Evolutionary conservation across 768 basidiomycete species (phyloP).

Genomic region (Podaxis sp.): DNA sequence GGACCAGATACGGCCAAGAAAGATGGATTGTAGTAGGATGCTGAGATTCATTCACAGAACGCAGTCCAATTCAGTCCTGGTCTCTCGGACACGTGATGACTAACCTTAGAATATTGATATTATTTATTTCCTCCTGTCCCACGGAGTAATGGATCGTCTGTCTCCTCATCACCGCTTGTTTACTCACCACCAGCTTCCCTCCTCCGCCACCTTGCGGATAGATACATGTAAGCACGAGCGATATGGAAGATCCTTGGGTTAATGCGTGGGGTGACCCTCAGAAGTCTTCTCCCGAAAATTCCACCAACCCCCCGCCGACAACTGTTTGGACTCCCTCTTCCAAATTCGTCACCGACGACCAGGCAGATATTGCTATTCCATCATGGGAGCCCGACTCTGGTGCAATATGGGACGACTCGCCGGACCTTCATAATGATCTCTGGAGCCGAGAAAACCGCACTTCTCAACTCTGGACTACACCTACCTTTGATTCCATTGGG

Average conservation of each 20-base stretch:
- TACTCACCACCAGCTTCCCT: not conserved
- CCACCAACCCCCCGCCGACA: slow-evolving; percentile 5
- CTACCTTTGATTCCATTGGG: slow-evolving; percentile 11
- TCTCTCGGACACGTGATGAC: slow-evolving; percentile 14
- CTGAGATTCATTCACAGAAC: not conserved
- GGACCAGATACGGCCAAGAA: slow-evolving; percentile 1
- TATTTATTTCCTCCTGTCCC: slow-evolving; percentile 13
- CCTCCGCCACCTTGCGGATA: not conserved
- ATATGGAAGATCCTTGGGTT: slow-evolving; percentile 78
- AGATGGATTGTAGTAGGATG: not conserved
- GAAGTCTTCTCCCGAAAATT: slow-evolving; percentile 23
- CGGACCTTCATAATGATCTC: slow-evolving; percentile 10
- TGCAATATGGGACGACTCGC: slow-evolving; percentile 13
- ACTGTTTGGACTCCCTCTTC: slow-evolving; percentile 24
- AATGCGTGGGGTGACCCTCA: slow-evolving; percentile 64
- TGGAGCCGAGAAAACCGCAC: slow-evolving; percentile 12
- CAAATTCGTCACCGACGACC: slow-evolving; percentile 12
- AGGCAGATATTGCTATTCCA: slow-evolving; percentile 8
- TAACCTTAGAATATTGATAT: slow-evolving; percentile 16
- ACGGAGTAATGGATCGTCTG: not conserved
- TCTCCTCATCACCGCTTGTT: not conserved
- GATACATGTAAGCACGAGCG: slow-evolving; percentile 1
- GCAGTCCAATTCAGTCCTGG: slow-evolving; percentile 5
- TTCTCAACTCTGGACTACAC: slow-evolving; percentile 4
- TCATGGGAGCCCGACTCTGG: slow-evolving; percentile 16